Evolutionary conservation across 768 basidiomycete genomes (phyloP), one percentile per base, ranked within the genome.

Genomic region (Coprinopsis marcescibilis): DNA sequence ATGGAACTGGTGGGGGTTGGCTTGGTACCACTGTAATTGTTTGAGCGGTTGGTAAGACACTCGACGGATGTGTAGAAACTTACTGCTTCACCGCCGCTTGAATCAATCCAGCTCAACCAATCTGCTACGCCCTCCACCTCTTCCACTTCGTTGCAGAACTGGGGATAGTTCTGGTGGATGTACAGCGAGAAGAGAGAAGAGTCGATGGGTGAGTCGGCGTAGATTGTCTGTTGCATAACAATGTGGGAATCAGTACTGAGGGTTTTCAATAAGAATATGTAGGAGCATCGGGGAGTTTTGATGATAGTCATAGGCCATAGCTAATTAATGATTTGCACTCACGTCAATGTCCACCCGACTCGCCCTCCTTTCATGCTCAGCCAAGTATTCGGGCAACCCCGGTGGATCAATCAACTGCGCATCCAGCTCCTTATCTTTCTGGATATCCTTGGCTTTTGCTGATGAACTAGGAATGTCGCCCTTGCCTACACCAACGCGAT

Each of bases 81-180:
- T 55, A 85, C 86, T 37, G 73, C 69, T 61, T 81, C 80, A 10
- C 80, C 80, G 3, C 77, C 78, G 52, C 79, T 77, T 1, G 76
- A 75, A 57, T 94, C 91, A 8, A 80, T 68, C 76, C 78, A 83
- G 52, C 89, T 92, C 49, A 93, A 62, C 67, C 79, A 81, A 36
- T 91, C 90, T 6, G 78, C 72, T 11, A 92, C 61, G 2, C 72
- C 76, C 3, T 75, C 77, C 54, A 81, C 83, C 43, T 97, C 75
- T 5, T 92, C 88, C 3, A 92, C 62, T 29, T 84, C 78, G 33
- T 74, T 68, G 58, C 89, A 93, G 58, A 89, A 98, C 46, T 85
- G 83, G 0, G 84, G 76, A 55, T 94, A 91, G 59, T 96, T 98
- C 62, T 98, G 93, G 55, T 99, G 96, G 7, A 94, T 72, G 60